phyloP scores from a whole-genome alignment of 2,329 filamentous ascomycete species.

The Teratosphaeria nubilosa region DNA sequence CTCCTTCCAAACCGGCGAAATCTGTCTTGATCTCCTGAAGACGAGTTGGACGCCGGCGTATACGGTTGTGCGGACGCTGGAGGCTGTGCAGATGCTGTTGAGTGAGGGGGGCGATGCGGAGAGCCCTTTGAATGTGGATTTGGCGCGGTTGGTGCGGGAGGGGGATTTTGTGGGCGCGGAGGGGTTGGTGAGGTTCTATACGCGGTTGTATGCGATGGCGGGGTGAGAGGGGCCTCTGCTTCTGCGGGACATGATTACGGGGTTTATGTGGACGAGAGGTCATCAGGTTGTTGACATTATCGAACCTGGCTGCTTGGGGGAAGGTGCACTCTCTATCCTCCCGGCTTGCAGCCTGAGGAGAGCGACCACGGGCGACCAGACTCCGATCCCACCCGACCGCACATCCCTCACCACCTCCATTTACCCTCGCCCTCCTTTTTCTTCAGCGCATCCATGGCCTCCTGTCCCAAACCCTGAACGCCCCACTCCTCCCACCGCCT shows the following conservation, averaged over 20 bases:
- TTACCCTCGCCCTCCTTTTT: too few relatives aligned
- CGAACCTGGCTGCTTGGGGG: too few relatives aligned
- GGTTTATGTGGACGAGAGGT: too few relatives aligned
- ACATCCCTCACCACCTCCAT: too few relatives aligned
- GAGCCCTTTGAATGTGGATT: slow-evolving; percentile 68
- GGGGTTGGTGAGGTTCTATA: slow-evolving; percentile 63
- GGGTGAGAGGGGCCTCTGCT: not conserved
- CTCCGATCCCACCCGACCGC: too few relatives aligned
- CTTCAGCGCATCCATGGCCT: too few relatives aligned
- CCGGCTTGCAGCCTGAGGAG: too few relatives aligned
- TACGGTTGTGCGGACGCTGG: slow-evolving; percentile 64
- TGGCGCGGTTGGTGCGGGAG: slow-evolving; percentile 58
- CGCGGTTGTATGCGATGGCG: slow-evolving; percentile 36
- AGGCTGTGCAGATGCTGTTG: slow-evolving; percentile 61
- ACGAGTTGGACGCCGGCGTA: slow-evolving; percentile 76
- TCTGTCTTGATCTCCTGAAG: slow-evolving; percentile 81
- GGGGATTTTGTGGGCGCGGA: slow-evolving; percentile 61
- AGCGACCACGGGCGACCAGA: too few relatives aligned
- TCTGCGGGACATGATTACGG: too few relatives aligned
- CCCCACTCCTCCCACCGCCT: not conserved
- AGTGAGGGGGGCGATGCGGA: slow-evolving; percentile 55
- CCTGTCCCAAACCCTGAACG: too few relatives aligned
- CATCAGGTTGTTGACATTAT: not conserved
- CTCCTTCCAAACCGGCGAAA: slow-evolving; percentile 66
- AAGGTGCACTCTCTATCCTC: too few relatives aligned